Evolutionary conservation across 2,329 filamentous ascomycete genomes (phyloP), one percentile per base, ranked within the genome.

Genomic region (Colletotrichum cordylinicola): DNA sequence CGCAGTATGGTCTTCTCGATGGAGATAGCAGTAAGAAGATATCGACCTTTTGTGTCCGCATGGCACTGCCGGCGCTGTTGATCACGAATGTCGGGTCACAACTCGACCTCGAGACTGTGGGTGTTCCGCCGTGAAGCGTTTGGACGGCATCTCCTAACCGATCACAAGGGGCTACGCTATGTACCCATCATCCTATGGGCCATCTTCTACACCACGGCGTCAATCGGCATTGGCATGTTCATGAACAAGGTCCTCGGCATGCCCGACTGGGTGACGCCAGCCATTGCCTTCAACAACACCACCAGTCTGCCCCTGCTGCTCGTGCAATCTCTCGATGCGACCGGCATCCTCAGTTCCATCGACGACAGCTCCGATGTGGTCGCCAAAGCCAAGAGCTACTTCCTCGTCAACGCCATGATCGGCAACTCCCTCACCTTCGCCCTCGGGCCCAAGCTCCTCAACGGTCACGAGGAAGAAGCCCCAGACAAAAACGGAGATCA

Each of bases 401-500:
- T 94, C 79, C 83, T 94, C 5, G 89, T 94, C 74, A 93, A 92
- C 77, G 89, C 92, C 5, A 93, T 93, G 70, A 86, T 94, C 12
- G 89, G 88, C 56, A 93, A 92, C 79, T 91, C 89, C 68, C 82
- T 94, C 74, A 93, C 92, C 0, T 94, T 94, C 80, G 90, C 90
- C 0, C 84, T 94, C 4, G 92, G 92, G 0, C 92, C 92, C 8
- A 75, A 55, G 37, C 66, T 75, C 4, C 71, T 76, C 35, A 76
- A 76, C 1, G 77, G 77, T 15, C 76, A 75, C 2, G 70, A 76
- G 8, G 76, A 78, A 58, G 76, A 78, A 18, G 73, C 65, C 15
- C 76, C 76, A 4, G 55, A 71, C 39, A 67, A 69, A 24, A 12
- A 35, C 3, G 18, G 24, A 9, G 43, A 39, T 15, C 12, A 75